Base-by-base conservation (phyloP, 257 asterid species). In the Solanum megistacrolobum region DNA sequence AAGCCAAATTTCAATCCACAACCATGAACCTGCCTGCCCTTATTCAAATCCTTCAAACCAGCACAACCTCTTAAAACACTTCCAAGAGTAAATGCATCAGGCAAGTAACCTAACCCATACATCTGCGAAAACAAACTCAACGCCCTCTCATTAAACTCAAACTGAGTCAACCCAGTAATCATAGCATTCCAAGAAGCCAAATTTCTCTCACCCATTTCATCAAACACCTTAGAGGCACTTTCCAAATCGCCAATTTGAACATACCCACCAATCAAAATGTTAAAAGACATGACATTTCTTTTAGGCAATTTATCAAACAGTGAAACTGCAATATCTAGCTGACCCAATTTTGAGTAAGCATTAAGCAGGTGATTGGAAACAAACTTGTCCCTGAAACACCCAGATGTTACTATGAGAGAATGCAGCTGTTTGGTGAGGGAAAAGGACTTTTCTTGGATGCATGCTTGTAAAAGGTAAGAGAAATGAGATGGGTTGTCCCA, bases 111-210 rank as follows among this genome's bases (percentile, higher is more conserved):
- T 41, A 83, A 55, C 18, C 52, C 32, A 75, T 90, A 98, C 99
- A 97, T 95, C 58, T 46, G 43, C 8, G 89, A 29, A 87, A 95
- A 95, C 91, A 92, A 78, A 69, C 84, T 87, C 92, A 92, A 84
- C 7, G 95, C 98, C 72, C 92, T 94, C 23, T 91, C 93, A n/a
- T 96, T 95, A 39, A 88, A 86, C 91, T 94, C 97, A 25, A 86
- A 91, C 83, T 92, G 92, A 87, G 94, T 92, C 92, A 93, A 60
- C 76, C 98, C 99, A 6, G 95, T 88, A 36, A 97, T 91, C 88
- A 97, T 89, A 0, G 98, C 98, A 52, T 97, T 97, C 99, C 99
- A 97, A 6, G 99, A 88, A 78, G 98, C 98, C n/a, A 94, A 89
- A 89, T 97, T 97, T 85, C 94, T 94, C 32, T 36, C 89, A 52